phyloP scores from a whole-genome alignment of 2,329 filamentous ascomycete species.

The Penicillium sp. region DNA sequence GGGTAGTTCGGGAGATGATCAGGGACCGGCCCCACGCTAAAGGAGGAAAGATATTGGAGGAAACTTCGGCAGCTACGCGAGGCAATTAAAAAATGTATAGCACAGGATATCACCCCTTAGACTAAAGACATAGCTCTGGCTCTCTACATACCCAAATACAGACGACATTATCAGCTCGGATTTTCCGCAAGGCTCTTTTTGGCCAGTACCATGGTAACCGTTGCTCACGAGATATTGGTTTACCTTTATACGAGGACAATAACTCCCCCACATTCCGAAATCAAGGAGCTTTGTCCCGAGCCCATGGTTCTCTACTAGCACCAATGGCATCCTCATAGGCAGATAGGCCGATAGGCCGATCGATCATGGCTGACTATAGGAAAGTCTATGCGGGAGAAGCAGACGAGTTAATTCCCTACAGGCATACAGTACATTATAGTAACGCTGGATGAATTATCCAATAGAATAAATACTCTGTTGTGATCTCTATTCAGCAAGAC shows the following conservation, averaged over 20 bases:
- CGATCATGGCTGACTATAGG: background rate
- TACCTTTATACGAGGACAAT: background rate
- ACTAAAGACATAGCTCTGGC: background rate
- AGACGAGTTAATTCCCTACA: background rate
- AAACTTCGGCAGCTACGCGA: background rate
- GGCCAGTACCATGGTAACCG: background rate
- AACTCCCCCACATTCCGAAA: background rate
- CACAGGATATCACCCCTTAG: too few relatives aligned
- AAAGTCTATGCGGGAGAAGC: background rate
- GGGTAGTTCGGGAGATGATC: background rate
- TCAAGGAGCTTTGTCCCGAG: background rate
- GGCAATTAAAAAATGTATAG: background rate
- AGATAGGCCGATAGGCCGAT: background rate
- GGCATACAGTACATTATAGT: background rate
- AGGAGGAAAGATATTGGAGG: background rate
- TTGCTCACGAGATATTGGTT: background rate
- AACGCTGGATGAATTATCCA: too few relatives aligned
- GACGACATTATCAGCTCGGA: background rate
- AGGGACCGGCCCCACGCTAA: background rate
- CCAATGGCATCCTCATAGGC: background rate
- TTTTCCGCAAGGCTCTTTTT: background rate
- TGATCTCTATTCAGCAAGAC: too few relatives aligned
- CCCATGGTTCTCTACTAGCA: background rate
- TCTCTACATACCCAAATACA: background rate
- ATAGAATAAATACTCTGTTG: too few relatives aligned